Percentiles rank a stretch among this genome's conserved stretches.
These are phyloP conservation scores for Juglanconis sp. DNA, from an alignment of 2,329 filamentous ascomycete genomes.

Conservation along the genomic window DNA sequence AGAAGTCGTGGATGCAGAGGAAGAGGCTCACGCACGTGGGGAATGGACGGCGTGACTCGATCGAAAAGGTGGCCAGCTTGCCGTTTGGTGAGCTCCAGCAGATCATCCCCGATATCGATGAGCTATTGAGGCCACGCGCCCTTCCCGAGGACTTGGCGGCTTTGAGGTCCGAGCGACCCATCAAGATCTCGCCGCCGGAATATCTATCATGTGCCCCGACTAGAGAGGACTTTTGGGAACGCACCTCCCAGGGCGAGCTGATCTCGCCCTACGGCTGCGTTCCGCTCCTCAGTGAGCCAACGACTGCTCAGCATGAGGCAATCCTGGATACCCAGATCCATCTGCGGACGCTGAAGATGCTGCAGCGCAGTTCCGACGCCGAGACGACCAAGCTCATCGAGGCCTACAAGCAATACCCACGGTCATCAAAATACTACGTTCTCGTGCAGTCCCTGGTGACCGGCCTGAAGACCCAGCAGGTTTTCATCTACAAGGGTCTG, in stretches of 20 bases:
- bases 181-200: constrained; percentile 20
- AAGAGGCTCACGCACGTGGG: constrained; percentile 22
- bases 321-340: constrained; percentile 30
- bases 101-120: constrained; percentile 24
- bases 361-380: constrained; percentile 27
- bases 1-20: constrained; percentile 28
- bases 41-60: constrained; percentile 2
- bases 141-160: constrained; percentile 19
- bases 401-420: constrained; percentile 21
- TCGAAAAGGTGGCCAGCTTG: constrained; percentile 21
- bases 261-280: constrained; percentile 29
- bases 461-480: constrained; percentile 24
- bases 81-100: constrained; percentile 23
- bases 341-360: constrained; percentile 29
- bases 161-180: constrained; percentile 19
- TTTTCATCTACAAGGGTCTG: constrained; percentile 32
- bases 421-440: constrained; percentile 17
- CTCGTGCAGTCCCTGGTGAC: constrained; percentile 26
- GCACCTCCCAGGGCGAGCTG: constrained; percentile 25
- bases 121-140: constrained; percentile 20
- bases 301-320: constrained; percentile 27
- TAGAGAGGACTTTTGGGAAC: constrained; percentile 30
- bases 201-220: constrained; percentile 24
- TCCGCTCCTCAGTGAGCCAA: constrained; percentile 27
- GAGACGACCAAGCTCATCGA: constrained; percentile 27